These are phyloP conservation scores for Phaseolus lunatus DNA, from an alignment of 306 rosid species.

Conservation along the genomic window DNA sequence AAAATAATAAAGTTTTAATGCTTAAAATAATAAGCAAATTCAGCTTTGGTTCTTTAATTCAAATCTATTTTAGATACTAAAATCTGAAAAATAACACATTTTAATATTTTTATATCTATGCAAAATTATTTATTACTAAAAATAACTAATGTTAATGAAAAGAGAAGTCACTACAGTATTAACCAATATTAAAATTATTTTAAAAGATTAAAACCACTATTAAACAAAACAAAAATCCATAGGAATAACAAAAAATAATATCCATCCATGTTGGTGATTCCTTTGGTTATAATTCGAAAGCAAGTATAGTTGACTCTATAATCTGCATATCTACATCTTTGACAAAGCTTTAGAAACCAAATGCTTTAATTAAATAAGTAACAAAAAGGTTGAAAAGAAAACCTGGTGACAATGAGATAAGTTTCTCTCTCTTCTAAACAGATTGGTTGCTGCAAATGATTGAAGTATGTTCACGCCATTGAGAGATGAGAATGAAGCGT, in stretches of 20 bases:
- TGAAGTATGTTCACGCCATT: constrained; percentile 31
- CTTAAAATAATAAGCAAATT: too few species aligned
- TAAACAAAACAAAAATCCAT: neutral
- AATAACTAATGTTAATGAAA: too few species aligned
- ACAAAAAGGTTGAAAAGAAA: neutral
- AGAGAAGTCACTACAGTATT: too few species aligned
- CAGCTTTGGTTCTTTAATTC: too few species aligned
- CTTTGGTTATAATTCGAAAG: neutral
- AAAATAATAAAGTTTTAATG: too few species aligned
- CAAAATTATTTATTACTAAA: too few species aligned
- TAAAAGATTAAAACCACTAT: too few species aligned
- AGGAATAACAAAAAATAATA: neutral
- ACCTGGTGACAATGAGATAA: neutral
- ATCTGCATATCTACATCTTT: neutral
- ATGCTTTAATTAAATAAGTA: neutral
- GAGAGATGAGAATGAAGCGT: neutral
- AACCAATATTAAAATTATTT: too few species aligned
- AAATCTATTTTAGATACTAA: too few species aligned
- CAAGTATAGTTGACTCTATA: neutral
- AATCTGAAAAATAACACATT: too few species aligned
- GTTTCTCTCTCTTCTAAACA: neutral
- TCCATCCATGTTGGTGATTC: neutral
- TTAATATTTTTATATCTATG: too few species aligned
- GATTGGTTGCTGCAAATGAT: constrained; percentile 36
- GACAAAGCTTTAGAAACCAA: neutral